These are phyloP conservation scores for Trapa bicornis DNA, from an alignment of 345 rosid species.

Conservation along the genomic window DNA sequence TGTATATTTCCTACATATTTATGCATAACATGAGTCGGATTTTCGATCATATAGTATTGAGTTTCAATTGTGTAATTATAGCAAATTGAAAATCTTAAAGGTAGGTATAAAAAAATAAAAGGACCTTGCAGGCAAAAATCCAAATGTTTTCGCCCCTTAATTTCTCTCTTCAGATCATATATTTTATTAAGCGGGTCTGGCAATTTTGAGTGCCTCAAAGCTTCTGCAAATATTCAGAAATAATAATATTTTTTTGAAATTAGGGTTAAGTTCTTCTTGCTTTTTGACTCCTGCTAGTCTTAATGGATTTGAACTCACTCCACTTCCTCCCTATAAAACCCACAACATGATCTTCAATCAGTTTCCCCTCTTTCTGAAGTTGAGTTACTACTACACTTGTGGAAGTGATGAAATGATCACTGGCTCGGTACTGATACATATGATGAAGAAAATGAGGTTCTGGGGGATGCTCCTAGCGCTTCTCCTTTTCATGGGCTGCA, in stretches of 20 bases:
- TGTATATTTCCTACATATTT: no score
- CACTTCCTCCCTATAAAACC: constrained; percentile 22
- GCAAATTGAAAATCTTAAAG: no score
- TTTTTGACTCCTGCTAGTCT: constrained; percentile 13
- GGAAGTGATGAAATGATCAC: neutral
- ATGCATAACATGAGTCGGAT: no score
- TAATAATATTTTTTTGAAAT: constrained; percentile 12
- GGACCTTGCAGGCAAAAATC: neutral
- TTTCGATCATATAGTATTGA: no score
- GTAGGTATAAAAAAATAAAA: no score
- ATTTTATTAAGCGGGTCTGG: neutral
- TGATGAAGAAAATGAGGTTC: constrained; percentile 18
- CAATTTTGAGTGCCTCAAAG: constrained; percentile 10
- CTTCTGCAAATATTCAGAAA: constrained; percentile 11
- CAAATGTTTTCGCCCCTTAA: neutral
- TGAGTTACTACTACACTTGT: neutral
- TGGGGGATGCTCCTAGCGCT: constrained; percentile 19
- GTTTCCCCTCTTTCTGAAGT: constrained; percentile 20
- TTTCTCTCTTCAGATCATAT: neutral
- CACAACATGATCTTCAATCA: constrained; percentile 8
- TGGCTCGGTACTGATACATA: neutral
- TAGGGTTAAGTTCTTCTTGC: constrained; percentile 35
- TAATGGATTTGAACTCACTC: constrained; percentile 2
- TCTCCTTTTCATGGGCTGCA: constrained; percentile 17
- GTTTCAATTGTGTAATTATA: no score